Conservation (phyloP, 768 basidiomycete species). For the Termitomyces sp. region DNA sequence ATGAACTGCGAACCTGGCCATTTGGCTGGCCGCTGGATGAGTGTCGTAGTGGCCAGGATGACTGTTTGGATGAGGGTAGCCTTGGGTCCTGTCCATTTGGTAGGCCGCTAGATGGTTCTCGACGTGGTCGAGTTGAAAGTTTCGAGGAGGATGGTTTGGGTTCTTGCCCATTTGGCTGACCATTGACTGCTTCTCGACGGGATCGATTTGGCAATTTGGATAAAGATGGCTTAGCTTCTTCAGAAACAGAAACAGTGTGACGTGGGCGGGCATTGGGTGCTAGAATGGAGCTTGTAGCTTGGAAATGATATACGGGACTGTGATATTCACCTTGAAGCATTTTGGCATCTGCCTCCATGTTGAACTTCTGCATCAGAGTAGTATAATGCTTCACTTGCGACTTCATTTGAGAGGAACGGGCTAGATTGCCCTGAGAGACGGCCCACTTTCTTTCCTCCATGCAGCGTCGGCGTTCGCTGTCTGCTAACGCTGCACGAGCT, state of each 20-base stretch:
- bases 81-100: conserved; percentile 14
- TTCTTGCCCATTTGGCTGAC: conserved; percentile 14
- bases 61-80: conserved; percentile 26
- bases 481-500: conserved; percentile 76
- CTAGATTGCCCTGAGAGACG: conserved; percentile 69
- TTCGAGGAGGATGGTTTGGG: not conserved
- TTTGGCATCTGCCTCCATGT: conserved; percentile 72
- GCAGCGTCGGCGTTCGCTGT: conserved; percentile 78
- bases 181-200: conserved; percentile 16
- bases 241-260: conserved; percentile 22
- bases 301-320: not conserved
- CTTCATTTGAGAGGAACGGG: conserved; percentile 75
- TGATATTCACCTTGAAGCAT: conserved; percentile 57
- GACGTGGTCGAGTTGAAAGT: conserved; percentile 1
- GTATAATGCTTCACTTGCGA: conserved; percentile 85
- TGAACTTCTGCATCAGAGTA: conserved; percentile 77
- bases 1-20: not conserved
- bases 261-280: conserved; percentile 18
- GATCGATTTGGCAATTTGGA: conserved; percentile 19
- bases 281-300: conserved; percentile 6
- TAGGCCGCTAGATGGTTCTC: conserved; percentile 1
- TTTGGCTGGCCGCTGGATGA: not conserved
- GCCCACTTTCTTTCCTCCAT: conserved; percentile 91
- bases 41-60: conserved; percentile 24
- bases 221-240: conserved; percentile 24